Evolutionary conservation across 805 yeast genomes (phyloP).

Genomic region (Starmerella potacharoeniae): DNA sequence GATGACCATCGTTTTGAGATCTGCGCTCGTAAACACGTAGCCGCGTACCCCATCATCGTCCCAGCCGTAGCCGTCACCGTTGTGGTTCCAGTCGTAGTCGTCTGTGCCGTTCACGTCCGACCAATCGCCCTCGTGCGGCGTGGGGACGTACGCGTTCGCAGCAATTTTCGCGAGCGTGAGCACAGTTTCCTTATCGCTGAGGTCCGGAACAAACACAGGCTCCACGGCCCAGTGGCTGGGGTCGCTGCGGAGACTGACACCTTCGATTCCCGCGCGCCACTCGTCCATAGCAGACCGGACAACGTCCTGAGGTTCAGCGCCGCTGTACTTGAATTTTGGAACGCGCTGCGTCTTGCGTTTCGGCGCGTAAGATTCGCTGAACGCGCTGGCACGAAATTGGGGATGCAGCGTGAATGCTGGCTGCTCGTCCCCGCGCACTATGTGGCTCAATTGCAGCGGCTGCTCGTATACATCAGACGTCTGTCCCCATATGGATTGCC

Average conservation of each 20-base stretch:
- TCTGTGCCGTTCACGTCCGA: constrained; percentile 41
- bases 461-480: neutral
- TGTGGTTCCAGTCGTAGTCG: constrained; percentile 39
- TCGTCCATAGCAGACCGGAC: constrained; percentile 7
- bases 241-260: constrained; percentile 1
- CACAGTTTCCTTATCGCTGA: constrained; percentile 62
- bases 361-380: neutral
- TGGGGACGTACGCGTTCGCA: constrained; percentile 77
- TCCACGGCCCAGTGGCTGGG: constrained; percentile 9
- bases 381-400: neutral
- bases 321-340: constrained; percentile 10
- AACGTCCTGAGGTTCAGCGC: neutral
- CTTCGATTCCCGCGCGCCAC: constrained; percentile 9
- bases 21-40: constrained; percentile 63
- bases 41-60: constrained; percentile 75
- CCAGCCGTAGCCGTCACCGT: constrained; percentile 76
- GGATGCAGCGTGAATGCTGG: constrained; percentile 5
- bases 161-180: constrained; percentile 72
- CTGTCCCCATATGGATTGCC: neutral
- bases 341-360: neutral
- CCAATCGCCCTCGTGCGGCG: constrained; percentile 80
- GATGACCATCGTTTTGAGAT: constrained; percentile 52
- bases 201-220: constrained; percentile 45
- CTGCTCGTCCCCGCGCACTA: neutral
- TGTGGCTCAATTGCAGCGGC: constrained; percentile 10